Base-by-base conservation (phyloP, 108 stramenopile genomes). In the Nannochloropsis salina region DNA sequence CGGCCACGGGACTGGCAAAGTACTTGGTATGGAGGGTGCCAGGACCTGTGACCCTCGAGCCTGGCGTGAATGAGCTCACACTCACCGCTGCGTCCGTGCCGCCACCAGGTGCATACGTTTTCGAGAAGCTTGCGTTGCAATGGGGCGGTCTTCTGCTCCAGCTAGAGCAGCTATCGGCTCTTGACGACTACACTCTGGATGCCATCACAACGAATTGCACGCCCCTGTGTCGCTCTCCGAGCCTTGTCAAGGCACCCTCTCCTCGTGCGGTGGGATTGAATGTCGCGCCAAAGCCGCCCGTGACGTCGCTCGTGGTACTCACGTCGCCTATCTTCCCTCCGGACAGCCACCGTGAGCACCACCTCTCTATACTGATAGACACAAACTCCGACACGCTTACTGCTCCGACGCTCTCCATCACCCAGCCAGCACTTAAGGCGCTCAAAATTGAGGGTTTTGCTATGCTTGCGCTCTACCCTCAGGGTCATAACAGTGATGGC, bases 311-410 rank as follows among this genome's bases (percentile, higher is more conserved):
- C 15, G 8, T 3, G n/a, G 61, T 74, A n/a, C 61, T 74, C 4
- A 74, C 61, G 20, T 74, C 61, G 61, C 61, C 61, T 74, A n/a
- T 74, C 8, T 74, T n/a, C 61, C 61, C 61, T 74, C 61, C 61
- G 61, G 61, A 74, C n/a, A 74, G 61, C 61, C 20, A 74, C 15
- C 61, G n/a, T 74, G 61, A n/a, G 61, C 61, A 74, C n/a, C 61
- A 74, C 61, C 61, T 74, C 0, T 74, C 61, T 15, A n/a, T 74
- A n/a, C 61, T 74, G 15, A 15, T 74, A n/a, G 61, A 74, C 61
- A 74, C 61, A n/a, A 4, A 74, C 61, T 74, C 61, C n/a, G 61
- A 74, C 61, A 74, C 61, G 61, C 61, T 74, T 15, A 74, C 1
- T 4, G 1, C 61, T n/a, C 61, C 61, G 20, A 74, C n/a, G 61